These are phyloP conservation scores for Ceratocystis harringtonii DNA, from an alignment of 2,329 filamentous ascomycete species.

Conservation along the genomic window DNA sequence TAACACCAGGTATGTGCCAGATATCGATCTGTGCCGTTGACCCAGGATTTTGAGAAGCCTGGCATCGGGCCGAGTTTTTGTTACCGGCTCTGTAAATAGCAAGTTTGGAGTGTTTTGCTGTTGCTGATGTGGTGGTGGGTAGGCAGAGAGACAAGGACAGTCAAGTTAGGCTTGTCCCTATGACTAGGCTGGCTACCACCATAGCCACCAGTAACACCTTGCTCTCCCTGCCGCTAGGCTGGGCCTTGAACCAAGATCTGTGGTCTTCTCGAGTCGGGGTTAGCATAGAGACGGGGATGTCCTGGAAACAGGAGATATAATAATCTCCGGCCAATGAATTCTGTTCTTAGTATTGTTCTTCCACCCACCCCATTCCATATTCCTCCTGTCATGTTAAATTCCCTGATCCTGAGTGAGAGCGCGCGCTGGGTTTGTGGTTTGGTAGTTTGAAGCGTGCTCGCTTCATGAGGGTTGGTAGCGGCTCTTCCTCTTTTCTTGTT, in stretches of 20 bases:
- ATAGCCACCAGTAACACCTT: no score
- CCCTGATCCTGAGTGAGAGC: background rate
- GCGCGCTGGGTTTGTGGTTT: background rate
- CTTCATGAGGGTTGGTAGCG: background rate
- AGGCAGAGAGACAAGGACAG: background rate
- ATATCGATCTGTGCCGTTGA: background rate
- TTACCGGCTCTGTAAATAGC: background rate
- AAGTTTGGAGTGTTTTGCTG: no score
- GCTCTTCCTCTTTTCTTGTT: background rate
- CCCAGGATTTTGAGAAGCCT: background rate
- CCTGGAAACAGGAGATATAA: background rate
- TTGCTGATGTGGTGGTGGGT: no score
- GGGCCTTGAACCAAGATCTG: no score
- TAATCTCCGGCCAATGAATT: background rate
- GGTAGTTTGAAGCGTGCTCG: background rate
- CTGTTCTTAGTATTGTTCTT: background rate
- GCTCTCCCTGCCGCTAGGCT: no score
- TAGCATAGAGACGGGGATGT: background rate
- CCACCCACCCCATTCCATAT: background rate
- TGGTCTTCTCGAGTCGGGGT: background rate
- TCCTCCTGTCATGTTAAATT: slow-evolving; percentile 6
- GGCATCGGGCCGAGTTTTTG: background rate
- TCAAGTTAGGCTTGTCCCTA: no score
- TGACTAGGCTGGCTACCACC: no score
- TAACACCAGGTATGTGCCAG: background rate